These are phyloP conservation scores for Olyra latifolia DNA, from an alignment of 176 grass and related monocot genomes.

Conservation along the genomic window DNA sequence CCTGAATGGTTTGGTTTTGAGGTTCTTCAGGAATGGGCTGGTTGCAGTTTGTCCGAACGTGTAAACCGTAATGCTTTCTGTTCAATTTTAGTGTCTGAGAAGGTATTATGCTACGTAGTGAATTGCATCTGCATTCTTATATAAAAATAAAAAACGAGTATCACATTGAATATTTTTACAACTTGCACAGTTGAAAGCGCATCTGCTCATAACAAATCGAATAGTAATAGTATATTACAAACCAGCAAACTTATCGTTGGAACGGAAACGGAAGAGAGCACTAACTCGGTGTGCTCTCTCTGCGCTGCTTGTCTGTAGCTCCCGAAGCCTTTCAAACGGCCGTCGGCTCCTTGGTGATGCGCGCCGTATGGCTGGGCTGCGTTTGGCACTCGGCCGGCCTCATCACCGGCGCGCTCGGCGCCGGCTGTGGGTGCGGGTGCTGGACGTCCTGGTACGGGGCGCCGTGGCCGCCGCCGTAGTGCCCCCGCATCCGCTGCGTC, in stretches of 20 bases:
- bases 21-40: conserved; percentile 35
- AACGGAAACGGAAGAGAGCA: neutral
- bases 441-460: neutral
- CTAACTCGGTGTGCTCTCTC: neutral
- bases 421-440: neutral
- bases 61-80: neutral
- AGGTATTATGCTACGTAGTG: neutral
- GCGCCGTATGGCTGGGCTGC: conserved; percentile 19
- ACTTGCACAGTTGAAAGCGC: neutral
- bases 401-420: conserved; percentile 31
- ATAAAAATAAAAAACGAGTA: neutral
- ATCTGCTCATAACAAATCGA: neutral
- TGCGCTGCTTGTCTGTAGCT: neutral
- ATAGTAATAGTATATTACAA: neutral
- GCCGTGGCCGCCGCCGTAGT: conserved; percentile 37
- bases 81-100: neutral
- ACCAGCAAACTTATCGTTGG: neutral
- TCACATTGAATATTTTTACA: neutral
- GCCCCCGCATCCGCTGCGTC: conserved; percentile 35
- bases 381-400: conserved; percentile 6
- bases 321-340: conserved; percentile 14
- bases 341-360: conserved; percentile 40
- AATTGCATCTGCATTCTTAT: neutral
- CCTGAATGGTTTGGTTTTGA: conserved; percentile 48
- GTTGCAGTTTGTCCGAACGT: conserved; percentile 26